Evolutionary conservation across 306 rosid genomes (phyloP), one percentile per base, ranked within the genome.

Genomic region (Chamaecrista fasciculata): DNA sequence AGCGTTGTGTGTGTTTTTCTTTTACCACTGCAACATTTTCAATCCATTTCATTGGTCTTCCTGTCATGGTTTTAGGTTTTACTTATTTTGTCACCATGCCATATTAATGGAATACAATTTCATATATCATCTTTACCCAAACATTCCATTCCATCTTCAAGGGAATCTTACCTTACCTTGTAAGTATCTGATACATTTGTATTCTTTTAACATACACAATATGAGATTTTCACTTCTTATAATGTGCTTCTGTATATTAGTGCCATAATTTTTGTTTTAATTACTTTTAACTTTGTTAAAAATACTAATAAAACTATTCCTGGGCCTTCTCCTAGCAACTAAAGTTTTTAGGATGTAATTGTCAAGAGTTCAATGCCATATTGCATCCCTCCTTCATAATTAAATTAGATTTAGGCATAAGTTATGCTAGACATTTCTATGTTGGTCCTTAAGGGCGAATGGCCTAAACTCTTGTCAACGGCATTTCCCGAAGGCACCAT

Each of bases 241-340:
- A 5, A 10, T 55, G 19, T 2, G 12, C 19, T 53, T 24, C 36
- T 26, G 11, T 16, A 24, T 55, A 11, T 58, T 25, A 48, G 62
- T 49, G 11, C 62, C 61, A 31, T 5, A 69, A 29, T 62, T 67
- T 69, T 71, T 44, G 26, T 73, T 26, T 56, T 43, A 50, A 59
- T 42, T 62, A 56, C 34, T 49, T 49, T 19, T 49, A 19, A 8
- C 14, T 9, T 20, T 49, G 14, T 8, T 19, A n/a, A 3, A 15
- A 8, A 44, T 44, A 5, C n/a, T 4, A 44, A 14, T 44, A 49
- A 47, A 47, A 47, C 2, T 16, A 46, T 47, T 47, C 3, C 16
- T 18, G 24, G 24, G 20, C 6, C 52, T 47, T 47, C 23, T 44
- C 50, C 50, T n/a, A 14, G n/a, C 20, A 44, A 44, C 8, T 42